phyloP scores from a whole-genome alignment of 345 rosid genomes.

The Geranium brycei region DNA sequence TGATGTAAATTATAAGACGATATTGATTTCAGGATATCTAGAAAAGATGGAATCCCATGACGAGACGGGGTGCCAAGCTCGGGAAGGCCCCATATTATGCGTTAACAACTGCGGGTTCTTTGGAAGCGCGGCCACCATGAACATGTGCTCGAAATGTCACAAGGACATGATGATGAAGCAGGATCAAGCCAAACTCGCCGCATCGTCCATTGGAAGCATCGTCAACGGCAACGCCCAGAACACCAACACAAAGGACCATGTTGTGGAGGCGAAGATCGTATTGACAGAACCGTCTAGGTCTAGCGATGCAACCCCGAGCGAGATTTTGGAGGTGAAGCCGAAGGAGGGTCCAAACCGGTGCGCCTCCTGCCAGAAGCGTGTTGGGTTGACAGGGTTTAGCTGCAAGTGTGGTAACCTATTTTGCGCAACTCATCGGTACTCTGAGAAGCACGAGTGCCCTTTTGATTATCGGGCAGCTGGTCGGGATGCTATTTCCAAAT shows the following conservation, averaged over 20 bases:
- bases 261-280: conserved; percentile 12
- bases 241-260: conserved; percentile 19
- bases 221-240: conserved; percentile 20
- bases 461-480: conserved; percentile 50
- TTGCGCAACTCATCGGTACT: conserved; percentile 58
- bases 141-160: conserved; percentile 53
- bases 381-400: conserved; percentile 52
- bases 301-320: conserved; percentile 6
- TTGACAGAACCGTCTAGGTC: conserved; percentile 11
- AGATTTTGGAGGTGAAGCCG: conserved; percentile 12
- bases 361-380: conserved; percentile 36
- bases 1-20: not conserved
- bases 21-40: conserved; percentile 13
- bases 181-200: conserved; percentile 34
- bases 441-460: conserved; percentile 54
- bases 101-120: conserved; percentile 47
- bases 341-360: conserved; percentile 46
- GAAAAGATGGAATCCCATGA: conserved; percentile 35
- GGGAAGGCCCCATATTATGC: conserved; percentile 37
- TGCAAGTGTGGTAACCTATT: conserved; percentile 55
- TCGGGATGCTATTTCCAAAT: conserved; percentile 44
- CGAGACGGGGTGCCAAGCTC: conserved; percentile 45
- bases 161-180: conserved; percentile 34
- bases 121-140: conserved; percentile 45
- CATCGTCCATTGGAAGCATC: conserved; percentile 30